Conservation (phyloP, 371 early-diverging fungal species). For the Mortierella sp. region DNA sequence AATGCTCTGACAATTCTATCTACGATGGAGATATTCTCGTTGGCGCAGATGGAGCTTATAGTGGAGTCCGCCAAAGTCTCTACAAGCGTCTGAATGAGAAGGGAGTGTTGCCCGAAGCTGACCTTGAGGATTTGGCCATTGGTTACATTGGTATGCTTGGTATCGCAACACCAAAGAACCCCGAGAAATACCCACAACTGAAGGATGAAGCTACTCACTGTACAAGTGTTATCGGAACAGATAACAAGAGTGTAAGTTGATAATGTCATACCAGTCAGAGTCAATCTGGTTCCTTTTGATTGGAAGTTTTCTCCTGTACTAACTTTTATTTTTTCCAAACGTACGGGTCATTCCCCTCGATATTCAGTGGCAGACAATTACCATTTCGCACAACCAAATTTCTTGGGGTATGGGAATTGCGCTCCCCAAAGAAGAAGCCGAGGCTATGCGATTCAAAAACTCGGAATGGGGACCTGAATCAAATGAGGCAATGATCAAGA, state of each 20-base stretch:
- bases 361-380: conserved; percentile 20
- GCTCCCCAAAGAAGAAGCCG: background rate
- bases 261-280: background rate
- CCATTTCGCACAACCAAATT: conserved; percentile 15
- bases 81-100: conserved; percentile 14
- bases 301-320: background rate
- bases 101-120: conserved; percentile 1
- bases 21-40: conserved; percentile 31
- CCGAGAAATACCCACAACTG: conserved; percentile 17
- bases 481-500: conserved; percentile 16
- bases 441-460: conserved; percentile 5
- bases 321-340: background rate
- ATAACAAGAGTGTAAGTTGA: background rate
- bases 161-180: conserved; percentile 8
- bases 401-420: conserved; percentile 15
- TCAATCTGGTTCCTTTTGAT: background rate
- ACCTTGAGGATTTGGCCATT: conserved; percentile 5
- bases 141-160: conserved; percentile 11
- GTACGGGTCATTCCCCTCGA: background rate
- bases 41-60: conserved; percentile 35
- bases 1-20: conserved; percentile 13
- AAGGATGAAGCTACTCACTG: background rate
- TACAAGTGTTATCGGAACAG: background rate
- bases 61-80: conserved; percentile 17
- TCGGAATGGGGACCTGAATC: conserved; percentile 25